A percentile compares a stretch with the other conserved stretches of the same genome.
These are phyloP conservation scores for Hortiboletus flavorubellus DNA, from an alignment of 768 basidiomycete genomes.

Conservation along the genomic window DNA sequence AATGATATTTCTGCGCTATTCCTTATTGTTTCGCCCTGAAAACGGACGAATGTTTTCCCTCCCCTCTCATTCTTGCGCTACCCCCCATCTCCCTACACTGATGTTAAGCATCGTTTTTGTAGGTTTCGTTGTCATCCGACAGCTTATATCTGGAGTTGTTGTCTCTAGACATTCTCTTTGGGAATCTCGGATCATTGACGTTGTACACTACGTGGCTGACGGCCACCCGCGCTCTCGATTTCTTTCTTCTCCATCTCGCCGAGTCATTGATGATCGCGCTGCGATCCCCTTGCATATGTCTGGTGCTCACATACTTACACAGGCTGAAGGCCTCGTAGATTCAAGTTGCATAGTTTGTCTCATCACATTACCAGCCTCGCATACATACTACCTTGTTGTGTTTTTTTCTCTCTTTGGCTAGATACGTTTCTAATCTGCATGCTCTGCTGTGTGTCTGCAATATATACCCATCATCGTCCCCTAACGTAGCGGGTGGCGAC, in stretches of 20 bases:
- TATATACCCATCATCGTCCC: background rate
- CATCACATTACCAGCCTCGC: constrained; percentile 19
- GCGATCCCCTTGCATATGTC: constrained; percentile 14
- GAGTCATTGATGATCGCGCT: constrained; percentile 5
- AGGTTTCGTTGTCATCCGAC: background rate
- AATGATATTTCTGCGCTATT: constrained; percentile 3
- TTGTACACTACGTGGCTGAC: constrained; percentile 28
- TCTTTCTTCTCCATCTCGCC: background rate
- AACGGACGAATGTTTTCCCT: constrained; percentile 7
- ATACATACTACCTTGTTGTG: constrained; percentile 25
- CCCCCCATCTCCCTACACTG: constrained; percentile 16
- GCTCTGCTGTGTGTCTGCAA: constrained; percentile 8
- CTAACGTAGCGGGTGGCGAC: no score
- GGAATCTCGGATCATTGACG: constrained; percentile 15
- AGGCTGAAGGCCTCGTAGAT: constrained; percentile 36
- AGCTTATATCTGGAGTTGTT: constrained; percentile 8
- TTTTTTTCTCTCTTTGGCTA: constrained; percentile 11
- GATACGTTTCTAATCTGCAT: constrained; percentile 20
- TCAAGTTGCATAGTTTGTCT: constrained; percentile 16
- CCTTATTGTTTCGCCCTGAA: constrained; percentile 11
- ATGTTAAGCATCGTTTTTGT: constrained; percentile 26
- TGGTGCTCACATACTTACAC: constrained; percentile 28
- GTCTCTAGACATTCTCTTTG: constrained; percentile 11
- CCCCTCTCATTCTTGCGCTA: constrained; percentile 17
- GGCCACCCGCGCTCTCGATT: constrained; percentile 23